Base-by-base conservation (phyloP, 2,329 filamentous ascomycete genomes). In the Trichoderma semiorbis region DNA sequence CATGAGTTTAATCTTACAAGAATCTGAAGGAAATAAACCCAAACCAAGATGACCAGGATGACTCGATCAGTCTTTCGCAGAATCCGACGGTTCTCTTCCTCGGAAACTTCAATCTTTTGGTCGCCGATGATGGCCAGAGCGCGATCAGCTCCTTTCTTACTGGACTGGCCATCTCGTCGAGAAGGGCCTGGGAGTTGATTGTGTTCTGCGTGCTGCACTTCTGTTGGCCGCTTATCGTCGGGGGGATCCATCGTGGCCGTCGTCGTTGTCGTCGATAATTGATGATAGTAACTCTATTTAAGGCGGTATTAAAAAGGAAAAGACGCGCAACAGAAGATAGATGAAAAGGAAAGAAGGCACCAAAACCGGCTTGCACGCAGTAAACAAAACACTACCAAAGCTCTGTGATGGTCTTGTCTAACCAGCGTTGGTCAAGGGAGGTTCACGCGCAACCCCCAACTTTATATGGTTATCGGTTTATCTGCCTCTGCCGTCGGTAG, bases 1-100 rank as follows among this genome's bases (percentile, higher is more conserved):
- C 43, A 21, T 6, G 43, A 11, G 5, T 10, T n/a, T 6, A 24
- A 6, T 50, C 47, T 50, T 24, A 50, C 47, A 12, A 90, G 82
- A 43, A 89, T 81, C 73, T 88, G 86, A 14, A 89, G 81, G 75
- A 89, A 88, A 77, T 88, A 88, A n/a, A 88, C 85, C 86, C 86
- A 88, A 62, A 87, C 77, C 1, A 89, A 82, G 63, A 89, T 84
- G 4, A 77, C 76, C 1, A 92, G 82, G 69, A 92, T 89, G 32
- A 84, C 83, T 63, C 83, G 84, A 76, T 92, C 90, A 1, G 89
- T 91, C 79, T 91, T 90, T 55, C 83, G 84, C 30, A 86, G 84
- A 73, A 91, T 90, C 11, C 85, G 84, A 4, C 73, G 71, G 28
- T 72, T 76, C 57, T 77, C 75, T 14, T 75, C 73, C 18, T 76